Conservation (phyloP, 306 rosid species). For the Trichosanthes truncata region DNA sequence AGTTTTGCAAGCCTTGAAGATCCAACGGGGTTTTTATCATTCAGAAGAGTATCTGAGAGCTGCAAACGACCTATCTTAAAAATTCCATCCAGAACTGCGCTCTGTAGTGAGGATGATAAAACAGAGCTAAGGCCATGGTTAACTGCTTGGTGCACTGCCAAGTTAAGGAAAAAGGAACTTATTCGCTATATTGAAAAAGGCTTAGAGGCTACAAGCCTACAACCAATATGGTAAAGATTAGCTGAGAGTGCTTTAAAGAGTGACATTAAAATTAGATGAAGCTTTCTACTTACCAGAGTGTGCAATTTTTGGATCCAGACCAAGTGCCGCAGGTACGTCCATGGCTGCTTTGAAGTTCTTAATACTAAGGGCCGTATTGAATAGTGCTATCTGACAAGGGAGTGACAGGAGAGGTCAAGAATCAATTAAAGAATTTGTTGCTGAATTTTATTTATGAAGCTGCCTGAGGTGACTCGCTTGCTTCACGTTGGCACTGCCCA, state of each 20-base stretch:
- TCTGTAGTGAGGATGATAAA: conserved; percentile 66
- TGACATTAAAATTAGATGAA: conserved; percentile 10
- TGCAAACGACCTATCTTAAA: conserved; percentile 78
- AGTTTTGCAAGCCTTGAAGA: conserved; percentile 67
- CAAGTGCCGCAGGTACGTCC: conserved; percentile 90
- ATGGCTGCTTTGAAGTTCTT: conserved; percentile 86
- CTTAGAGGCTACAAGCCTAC: not conserved
- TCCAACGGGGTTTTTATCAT: conserved; percentile 74
- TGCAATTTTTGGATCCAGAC: conserved; percentile 85
- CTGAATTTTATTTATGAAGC: not conserved
- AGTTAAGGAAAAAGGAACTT: conserved; percentile 12
- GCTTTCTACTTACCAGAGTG: conserved; percentile 49
- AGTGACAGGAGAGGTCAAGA: conserved; percentile 7
- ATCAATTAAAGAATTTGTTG: not conserved
- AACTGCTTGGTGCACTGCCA: conserved; percentile 62
- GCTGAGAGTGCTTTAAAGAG: not conserved
- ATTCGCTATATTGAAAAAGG: conserved; percentile 2
- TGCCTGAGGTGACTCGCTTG: not conserved
- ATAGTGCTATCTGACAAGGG: conserved; percentile 53
- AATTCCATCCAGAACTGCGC: conserved; percentile 68
- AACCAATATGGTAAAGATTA: not conserved
- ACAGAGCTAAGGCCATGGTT: conserved; percentile 52
- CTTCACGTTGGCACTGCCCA: not conserved
- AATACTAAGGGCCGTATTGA: conserved; percentile 71
- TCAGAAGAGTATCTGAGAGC: conserved; percentile 55